Evolutionary conservation across 129 eudicot genomes (phyloP), one percentile per base, ranked within the genome.

Genomic region (Mikania micrantha): DNA sequence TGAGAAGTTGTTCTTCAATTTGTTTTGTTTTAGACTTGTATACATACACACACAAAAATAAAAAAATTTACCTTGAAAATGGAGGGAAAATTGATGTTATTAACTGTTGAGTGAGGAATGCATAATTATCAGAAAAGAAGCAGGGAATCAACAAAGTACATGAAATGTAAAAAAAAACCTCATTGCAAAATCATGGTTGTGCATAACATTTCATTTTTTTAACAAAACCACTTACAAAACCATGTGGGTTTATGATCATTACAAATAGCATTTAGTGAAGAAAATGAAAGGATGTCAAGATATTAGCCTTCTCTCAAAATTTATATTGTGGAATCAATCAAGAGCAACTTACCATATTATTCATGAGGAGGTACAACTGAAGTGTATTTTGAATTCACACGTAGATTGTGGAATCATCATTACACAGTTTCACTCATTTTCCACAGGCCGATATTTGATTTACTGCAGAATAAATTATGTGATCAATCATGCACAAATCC

Each of bases 311-410:
- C 22, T 10, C 56, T 47, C n/a, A 9, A 44, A 29, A 44, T n/a
- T n/a, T n/a, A 28, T 28, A 28, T 2, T 1, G 2, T 40, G 7
- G 56, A 39, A n/a, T 16, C 9, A 34, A 21, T 32, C 4, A 54
- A 12, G 49, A 24, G 12, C 48, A 71, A 77, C 80, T 70, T 80
- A 79, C 88, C 88, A 85, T 85, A 71, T 52, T 82, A 74, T 53
- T 78, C 83, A 56, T 60, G 45, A 45, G 19, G 72, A 38, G 57
- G 20, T 57, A 67, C 50, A 34, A 29, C 52, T 62, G 41, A 57
- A 44, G 42, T 31, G 32, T 38, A 74, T 72, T 42, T 47, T 56
- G 62, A 47, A 44, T 74, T 65, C 60, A 58, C 67, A 70, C 16
- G 45, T 67, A 52, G 66, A 69, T 64, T 65, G 66, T 29, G 13